Base-by-base conservation (phyloP, 352 stramenopile species). In the Thalassiosira hispida region DNA sequence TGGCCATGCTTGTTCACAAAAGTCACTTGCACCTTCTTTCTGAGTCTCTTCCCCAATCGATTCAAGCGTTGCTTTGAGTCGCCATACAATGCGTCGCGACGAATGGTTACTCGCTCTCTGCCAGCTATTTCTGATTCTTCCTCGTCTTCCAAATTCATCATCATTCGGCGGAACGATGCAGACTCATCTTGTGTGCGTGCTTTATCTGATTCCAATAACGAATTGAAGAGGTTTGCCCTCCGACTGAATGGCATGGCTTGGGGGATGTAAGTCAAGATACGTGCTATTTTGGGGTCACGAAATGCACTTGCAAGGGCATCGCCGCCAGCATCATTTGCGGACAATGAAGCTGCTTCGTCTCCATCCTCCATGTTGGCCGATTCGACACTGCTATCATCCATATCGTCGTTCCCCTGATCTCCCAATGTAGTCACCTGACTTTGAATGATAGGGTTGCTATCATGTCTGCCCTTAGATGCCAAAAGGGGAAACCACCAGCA, bases 1-100 rank as follows among this genome's bases (percentile, higher is more conserved):
- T 90, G 71, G 6, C 95, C 96, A 53, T 95, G 91, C 25, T 95
- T 88, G 81, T 98, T 98, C 7, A 95, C 70, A 75, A 95, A 94
- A 9, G 82, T 88, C 7, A 99, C 93, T 71, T 98, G 96, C 16
- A 99, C 86, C 6, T 94, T 95, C 69, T 97, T 97, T 61, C 97
- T 86, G 6, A 96, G 90, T 12, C 80, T 84, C n/a, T 87, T 79
- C 33, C 79, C 83, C 23, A 98, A 91, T n/a, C 83, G 77, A 63
- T 96, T 97, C 25, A 98, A 89, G 60, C 94, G 93, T 31, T 84
- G 79, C 56, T 98, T 90, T 11, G 94, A 96, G 83, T 98, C 95
- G 77, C 93, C 84, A 53, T 98, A 92, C 25, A 98, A 84, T 1
- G 91, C 29, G 66, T 91, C 78, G 51, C 89, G 73, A n/a, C 73